A percentile compares a stretch with the other conserved stretches of the same genome.
These are phyloP conservation scores for Haplosporangium sp. DNA, from an alignment of 371 early-diverging fungal genomes.

Conservation along the genomic window DNA sequence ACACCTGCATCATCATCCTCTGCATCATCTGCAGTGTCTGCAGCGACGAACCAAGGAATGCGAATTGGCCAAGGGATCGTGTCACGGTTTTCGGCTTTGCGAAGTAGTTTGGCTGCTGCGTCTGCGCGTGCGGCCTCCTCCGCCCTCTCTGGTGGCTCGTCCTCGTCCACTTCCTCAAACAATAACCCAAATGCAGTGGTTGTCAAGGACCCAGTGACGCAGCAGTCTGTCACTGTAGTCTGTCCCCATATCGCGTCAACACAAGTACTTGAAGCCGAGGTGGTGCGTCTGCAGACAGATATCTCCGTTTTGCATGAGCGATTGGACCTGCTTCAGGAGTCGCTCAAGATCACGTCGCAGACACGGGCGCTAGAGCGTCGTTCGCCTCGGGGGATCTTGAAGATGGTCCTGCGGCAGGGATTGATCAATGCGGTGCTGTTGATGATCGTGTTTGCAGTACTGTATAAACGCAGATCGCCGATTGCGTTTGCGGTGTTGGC, in stretches of 20 bases:
- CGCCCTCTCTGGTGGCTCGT: constrained; percentile 23
- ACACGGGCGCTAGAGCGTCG: constrained; percentile 31
- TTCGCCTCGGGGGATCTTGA: constrained; percentile 37
- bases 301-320: constrained; percentile 46
- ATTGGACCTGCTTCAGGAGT: constrained; percentile 42
- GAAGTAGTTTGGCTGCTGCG: constrained; percentile 41
- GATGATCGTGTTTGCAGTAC: constrained; percentile 48
- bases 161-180: constrained; percentile 6
- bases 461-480: constrained; percentile 44
- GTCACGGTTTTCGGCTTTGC: constrained; percentile 33
- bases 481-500: constrained; percentile 51
- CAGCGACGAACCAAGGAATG: constrained; percentile 21
- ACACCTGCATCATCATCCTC: constrained; percentile 1
- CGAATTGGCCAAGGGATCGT: constrained; percentile 44
- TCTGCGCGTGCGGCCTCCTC: constrained; percentile 41
- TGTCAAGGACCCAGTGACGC: constrained; percentile 29
- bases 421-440: constrained; percentile 47
- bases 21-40: constrained; percentile 4
- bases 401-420: constrained; percentile 45
- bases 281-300: constrained; percentile 40
- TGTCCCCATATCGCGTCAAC: constrained; percentile 36
- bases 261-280: constrained; percentile 31
- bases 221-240: constrained; percentile 30
- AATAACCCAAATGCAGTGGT: constrained; percentile 26
- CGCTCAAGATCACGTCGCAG: constrained; percentile 38